Percentiles rank a stretch among this genome's conserved stretches.
Conservation (phyloP, 768 basidiomycete genomes). For the Agaricus sinodeliciosus region DNA sequence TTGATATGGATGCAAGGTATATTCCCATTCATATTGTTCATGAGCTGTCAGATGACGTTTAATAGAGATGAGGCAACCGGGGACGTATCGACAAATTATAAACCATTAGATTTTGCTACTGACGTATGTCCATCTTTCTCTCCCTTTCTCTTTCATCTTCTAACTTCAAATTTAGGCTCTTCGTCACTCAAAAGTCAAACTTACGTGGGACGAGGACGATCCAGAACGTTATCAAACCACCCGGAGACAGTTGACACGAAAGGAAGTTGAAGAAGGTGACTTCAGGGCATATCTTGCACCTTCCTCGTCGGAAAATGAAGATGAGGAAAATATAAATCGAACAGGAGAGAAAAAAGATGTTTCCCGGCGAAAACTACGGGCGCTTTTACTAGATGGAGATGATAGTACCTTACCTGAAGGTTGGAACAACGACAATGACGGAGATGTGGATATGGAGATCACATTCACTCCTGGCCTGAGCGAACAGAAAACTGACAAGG, state of each 20-base stretch:
- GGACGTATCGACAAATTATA: constrained; percentile 52
- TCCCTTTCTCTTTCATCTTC: background rate
- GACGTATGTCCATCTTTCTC: constrained; percentile 50
- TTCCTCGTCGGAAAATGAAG: constrained; percentile 59
- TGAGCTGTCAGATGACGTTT: background rate
- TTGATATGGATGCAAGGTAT: constrained; percentile 74
- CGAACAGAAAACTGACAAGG: constrained; percentile 40
- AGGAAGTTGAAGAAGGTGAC: constrained; percentile 89
- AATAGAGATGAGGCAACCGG: constrained; percentile 79
- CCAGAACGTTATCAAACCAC: constrained; percentile 78
- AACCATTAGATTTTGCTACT: constrained; percentile 84
- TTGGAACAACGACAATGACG: constrained; percentile 52
- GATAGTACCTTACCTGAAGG: constrained; percentile 76
- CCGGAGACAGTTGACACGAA: constrained; percentile 66
- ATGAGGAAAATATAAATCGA: constrained; percentile 30
- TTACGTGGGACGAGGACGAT: constrained; percentile 99
- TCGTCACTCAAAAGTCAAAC: constrained; percentile 94
- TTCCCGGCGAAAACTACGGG: constrained; percentile 68
- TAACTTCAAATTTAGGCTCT: constrained; percentile 55
- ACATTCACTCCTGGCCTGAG: constrained; percentile 87
- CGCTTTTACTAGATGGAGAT: constrained; percentile 61
- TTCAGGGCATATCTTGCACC: constrained; percentile 77
- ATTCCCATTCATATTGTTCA: background rate
- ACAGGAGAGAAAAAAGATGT: constrained; percentile 30
- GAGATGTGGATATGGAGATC: constrained; percentile 85